Evolutionary conservation across 176 grass and related monocot species (phyloP).

Genomic region (Avena atlantica): DNA sequence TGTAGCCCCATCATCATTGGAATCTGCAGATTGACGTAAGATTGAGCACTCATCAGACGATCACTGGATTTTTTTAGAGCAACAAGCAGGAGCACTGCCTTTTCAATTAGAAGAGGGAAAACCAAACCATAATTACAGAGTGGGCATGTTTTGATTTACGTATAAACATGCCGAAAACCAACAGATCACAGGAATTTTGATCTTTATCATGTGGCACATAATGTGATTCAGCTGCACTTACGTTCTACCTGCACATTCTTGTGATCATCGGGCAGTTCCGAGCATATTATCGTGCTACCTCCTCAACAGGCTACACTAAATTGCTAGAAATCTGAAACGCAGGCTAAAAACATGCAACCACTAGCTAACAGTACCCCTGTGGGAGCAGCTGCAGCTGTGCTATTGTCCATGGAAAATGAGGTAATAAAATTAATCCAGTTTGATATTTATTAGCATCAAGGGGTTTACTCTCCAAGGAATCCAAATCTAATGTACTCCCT

Average conservation of each 20-base stretch:
- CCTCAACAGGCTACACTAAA: background rate
- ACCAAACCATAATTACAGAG: too few species aligned
- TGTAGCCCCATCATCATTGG: background rate
- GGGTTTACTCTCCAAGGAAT: slow-evolving; percentile 30
- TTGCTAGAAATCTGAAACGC: background rate
- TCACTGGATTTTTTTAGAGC: background rate
- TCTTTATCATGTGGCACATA: background rate
- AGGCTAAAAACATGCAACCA: background rate
- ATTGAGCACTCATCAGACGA: background rate
- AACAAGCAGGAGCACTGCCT: too few species aligned
- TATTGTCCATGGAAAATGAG: background rate
- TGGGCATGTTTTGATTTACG: too few species aligned
- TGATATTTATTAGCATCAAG: background rate
- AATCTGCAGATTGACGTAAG: slow-evolving; percentile 9
- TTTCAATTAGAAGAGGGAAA: too few species aligned
- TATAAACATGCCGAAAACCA: too few species aligned
- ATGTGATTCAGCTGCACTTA: background rate
- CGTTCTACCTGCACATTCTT: slow-evolving; percentile 10
- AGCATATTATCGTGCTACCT: slow-evolving; percentile 9
- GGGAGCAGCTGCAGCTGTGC: slow-evolving; percentile 4
- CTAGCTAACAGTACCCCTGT: background rate
- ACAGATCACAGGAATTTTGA: background rate
- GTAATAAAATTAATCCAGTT: background rate
- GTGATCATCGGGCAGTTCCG: background rate
- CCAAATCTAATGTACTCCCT: background rate